Conservation (phyloP, 2,329 filamentous ascomycete genomes). For the Cytospora piceicola region DNA sequence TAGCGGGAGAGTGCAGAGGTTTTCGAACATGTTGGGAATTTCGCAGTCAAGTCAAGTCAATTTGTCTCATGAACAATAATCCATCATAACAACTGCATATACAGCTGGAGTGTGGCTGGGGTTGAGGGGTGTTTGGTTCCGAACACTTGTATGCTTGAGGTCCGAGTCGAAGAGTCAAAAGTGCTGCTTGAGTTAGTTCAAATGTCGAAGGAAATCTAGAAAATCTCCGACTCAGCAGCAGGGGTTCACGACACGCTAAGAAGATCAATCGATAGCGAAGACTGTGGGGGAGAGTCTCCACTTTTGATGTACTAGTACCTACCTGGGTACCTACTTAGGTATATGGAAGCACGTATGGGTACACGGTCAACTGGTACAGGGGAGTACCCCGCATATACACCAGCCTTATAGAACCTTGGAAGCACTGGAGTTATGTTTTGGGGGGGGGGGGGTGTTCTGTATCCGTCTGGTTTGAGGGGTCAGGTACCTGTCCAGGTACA, state of each 20-base stretch:
- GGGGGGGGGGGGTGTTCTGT: no score
- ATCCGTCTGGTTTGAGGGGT: no score
- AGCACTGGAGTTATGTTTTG: no score
- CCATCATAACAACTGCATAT: conserved; percentile 14
- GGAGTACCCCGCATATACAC: no score
- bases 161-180: neutral
- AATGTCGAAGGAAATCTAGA: neutral
- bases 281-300: no score
- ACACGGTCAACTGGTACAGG: neutral
- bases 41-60: no score
- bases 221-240: neutral
- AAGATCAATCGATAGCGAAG: neutral
- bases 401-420: no score
- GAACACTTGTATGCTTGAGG: neutral
- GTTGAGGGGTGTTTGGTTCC: neutral
- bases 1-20: conserved; percentile 86
- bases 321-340: no score
- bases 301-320: no score
- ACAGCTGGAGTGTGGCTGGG: neutral
- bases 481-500: neutral
- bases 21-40: conserved; percentile 75
- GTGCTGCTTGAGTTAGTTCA: neutral
- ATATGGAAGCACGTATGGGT: neutral
- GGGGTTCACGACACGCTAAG: neutral
- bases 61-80: conserved; percentile 15